phyloP scores from a whole-genome alignment of 352 stramenopile species.

The Phytopythium delawarense region DNA sequence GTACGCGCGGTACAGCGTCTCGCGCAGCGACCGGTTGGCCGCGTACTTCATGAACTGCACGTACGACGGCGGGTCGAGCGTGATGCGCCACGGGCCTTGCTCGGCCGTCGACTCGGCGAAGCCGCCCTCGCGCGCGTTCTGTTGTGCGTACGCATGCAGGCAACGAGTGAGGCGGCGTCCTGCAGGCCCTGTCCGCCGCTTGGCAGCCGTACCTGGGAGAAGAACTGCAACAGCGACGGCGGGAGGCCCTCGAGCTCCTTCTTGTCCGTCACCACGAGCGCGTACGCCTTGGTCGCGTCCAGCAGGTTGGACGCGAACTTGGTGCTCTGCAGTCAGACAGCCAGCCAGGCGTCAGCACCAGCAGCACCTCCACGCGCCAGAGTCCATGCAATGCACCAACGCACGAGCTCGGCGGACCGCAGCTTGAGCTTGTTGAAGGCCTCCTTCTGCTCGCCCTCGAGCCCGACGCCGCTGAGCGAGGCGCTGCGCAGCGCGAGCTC shows the following conservation, averaged over 20 bases:
- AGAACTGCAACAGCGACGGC: constrained; percentile 88
- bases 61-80: constrained; percentile 94
- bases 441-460: constrained; percentile 89
- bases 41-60: constrained; percentile 95
- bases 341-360: neutral
- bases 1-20: constrained; percentile 92
- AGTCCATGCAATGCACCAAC: neutral
- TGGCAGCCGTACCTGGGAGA: constrained; percentile 65
- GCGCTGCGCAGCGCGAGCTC: constrained; percentile 87
- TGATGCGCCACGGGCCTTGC: constrained; percentile 93
- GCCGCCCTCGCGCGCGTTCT: constrained; percentile 68
- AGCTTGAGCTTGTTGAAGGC: constrained; percentile 96
- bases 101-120: constrained; percentile 62
- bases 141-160: constrained; percentile 17
- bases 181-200: neutral
- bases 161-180: neutral
- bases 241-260: constrained; percentile 89
- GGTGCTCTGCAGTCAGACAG: constrained; percentile 58
- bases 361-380: neutral
- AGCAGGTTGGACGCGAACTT: constrained; percentile 97
- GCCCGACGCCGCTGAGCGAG: constrained; percentile 90
- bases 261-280: constrained; percentile 84
- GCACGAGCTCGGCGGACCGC: constrained; percentile 86
- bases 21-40: constrained; percentile 86
- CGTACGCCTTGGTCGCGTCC: constrained; percentile 95